Percentiles rank a stretch among this genome's conserved stretches.
Conservation (phyloP, 2,329 filamentous ascomycete genomes). For the Trichoderma guizhouense region DNA sequence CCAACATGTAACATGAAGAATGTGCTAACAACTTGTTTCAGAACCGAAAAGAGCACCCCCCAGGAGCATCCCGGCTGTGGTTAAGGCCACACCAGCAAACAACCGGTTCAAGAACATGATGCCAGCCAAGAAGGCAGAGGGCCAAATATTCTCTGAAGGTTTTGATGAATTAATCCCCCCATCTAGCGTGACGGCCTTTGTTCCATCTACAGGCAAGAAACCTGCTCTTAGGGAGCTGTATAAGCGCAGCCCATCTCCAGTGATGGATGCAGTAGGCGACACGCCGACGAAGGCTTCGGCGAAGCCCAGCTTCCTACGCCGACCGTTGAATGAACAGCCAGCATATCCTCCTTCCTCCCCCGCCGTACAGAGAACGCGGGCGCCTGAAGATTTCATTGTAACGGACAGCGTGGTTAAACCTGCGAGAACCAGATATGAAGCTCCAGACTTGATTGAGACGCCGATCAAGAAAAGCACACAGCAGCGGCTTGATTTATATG, state of each 20-base stretch:
- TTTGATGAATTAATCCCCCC: constrained; percentile 35
- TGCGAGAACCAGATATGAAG: constrained; percentile 11
- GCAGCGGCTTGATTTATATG: constrained; percentile 18
- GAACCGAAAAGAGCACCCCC: constrained; percentile 29
- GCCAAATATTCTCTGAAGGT: constrained; percentile 23
- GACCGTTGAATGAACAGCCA: constrained; percentile 27
- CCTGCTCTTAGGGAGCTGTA: constrained; percentile 32
- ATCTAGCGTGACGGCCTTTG: constrained; percentile 36
- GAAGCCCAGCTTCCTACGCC: constrained; percentile 30
- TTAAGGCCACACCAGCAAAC: constrained; percentile 57
- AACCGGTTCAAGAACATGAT: constrained; percentile 53
- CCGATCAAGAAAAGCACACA: constrained; percentile 36
- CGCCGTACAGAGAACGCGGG: constrained; percentile 27
- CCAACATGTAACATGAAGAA: not conserved
- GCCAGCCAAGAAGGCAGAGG: constrained; percentile 29
- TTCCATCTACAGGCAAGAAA: constrained; percentile 42
- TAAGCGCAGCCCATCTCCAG: constrained; percentile 28
- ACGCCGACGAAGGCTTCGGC: constrained; percentile 31
- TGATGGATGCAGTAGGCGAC: constrained; percentile 29
- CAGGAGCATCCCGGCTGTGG: constrained; percentile 37
- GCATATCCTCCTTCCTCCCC: constrained; percentile 38
- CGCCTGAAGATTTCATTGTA: constrained; percentile 20
- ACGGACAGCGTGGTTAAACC: constrained; percentile 20
- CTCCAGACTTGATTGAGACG: constrained; percentile 35
- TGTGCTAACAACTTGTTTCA: not conserved